Base-by-base conservation (phyloP, 352 stramenopile genomes). In the Sclerospora graminicola region DNA sequence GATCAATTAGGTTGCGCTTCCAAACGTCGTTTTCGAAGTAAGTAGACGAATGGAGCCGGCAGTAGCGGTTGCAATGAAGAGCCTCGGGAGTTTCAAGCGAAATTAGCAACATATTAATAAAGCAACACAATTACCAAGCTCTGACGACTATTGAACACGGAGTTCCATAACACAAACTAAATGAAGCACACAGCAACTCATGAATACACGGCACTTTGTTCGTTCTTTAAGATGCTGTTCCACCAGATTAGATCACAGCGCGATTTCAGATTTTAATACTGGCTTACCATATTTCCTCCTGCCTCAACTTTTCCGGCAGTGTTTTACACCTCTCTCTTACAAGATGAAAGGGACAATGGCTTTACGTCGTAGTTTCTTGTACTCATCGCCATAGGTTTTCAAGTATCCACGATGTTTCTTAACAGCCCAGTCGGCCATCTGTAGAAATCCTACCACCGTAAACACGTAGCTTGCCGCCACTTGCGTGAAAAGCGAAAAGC, bases 341-440 rank as follows among this genome's bases (percentile, higher is more conserved):
- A 90, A 35, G 15, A 89, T 50, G 45, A 92, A 89, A 8, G 83
- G 83, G 35, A 94, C 58, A 48, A 94, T 90, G 38, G 81, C 60
- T 57, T 88, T 89, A 48, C 83, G 69, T 21, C 78, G 65, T 32
- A 94, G 62, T 51, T 90, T 91, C 60, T 89, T 92, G 60, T 93
- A 94, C n/a, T 64, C 63, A 52, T 88, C 72, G 29, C 78, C 81
- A 55, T 90, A 90, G 15, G 41, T 80, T 69, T 90, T 92, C 58
- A 89, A 48, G 59, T 95, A 95, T 35, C 74, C 77, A 41, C 57
- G 65, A 59, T 95, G 84, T 63, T 94, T 94, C 62, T 92, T 85
- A 21, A 91, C 43, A 2, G 84, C 84, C 84, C 84, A 95, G 43
- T 92, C 75, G n/a, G 73, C 48, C 84, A 95, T 95, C 57, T 94